Conservation (phyloP, 768 basidiomycete genomes). For the Hortiboletus flavorubellus region DNA sequence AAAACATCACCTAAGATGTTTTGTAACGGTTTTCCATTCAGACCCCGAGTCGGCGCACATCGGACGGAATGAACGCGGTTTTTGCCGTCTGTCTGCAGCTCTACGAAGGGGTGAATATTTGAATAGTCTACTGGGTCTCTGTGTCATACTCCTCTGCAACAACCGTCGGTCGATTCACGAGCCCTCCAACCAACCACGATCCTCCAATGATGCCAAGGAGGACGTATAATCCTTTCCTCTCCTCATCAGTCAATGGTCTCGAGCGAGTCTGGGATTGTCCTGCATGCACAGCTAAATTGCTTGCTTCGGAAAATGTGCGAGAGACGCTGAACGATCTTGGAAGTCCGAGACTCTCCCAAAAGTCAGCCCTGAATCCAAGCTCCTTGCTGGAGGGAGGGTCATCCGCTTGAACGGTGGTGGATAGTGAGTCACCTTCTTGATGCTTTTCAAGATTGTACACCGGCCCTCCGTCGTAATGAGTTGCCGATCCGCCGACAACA, state of each 20-base stretch:
- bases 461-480: slow-evolving; percentile 48
- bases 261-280: slow-evolving; percentile 19
- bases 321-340: slow-evolving; percentile 29
- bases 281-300: slow-evolving; percentile 11
- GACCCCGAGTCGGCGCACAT: no score
- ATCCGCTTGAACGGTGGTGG: slow-evolving; percentile 3
- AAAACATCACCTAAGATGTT: no score
- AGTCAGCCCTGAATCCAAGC: slow-evolving; percentile 30
- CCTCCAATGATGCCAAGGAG: slow-evolving; percentile 47
- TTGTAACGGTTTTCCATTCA: no score
- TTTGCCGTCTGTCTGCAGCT: background rate
- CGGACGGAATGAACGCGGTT: no score
- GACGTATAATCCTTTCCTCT: slow-evolving; percentile 46
- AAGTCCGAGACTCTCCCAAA: slow-evolving; percentile 38
- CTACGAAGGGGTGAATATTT: slow-evolving; percentile 4
- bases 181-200: slow-evolving; percentile 45
- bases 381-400: slow-evolving; percentile 14
- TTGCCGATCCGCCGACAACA: slow-evolving; percentile 45
- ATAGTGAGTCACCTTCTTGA: slow-evolving; percentile 1
- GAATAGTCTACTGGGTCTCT: slow-evolving; percentile 10
- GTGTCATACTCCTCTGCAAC: slow-evolving; percentile 11
- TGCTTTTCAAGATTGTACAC: slow-evolving; percentile 37
- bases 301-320: slow-evolving; percentile 15
- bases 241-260: slow-evolving; percentile 40
- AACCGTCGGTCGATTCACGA: slow-evolving; percentile 16